Evolutionary conservation across 176 grass and related monocot genomes (phyloP).

Genomic region (Guadua angustifolia): DNA sequence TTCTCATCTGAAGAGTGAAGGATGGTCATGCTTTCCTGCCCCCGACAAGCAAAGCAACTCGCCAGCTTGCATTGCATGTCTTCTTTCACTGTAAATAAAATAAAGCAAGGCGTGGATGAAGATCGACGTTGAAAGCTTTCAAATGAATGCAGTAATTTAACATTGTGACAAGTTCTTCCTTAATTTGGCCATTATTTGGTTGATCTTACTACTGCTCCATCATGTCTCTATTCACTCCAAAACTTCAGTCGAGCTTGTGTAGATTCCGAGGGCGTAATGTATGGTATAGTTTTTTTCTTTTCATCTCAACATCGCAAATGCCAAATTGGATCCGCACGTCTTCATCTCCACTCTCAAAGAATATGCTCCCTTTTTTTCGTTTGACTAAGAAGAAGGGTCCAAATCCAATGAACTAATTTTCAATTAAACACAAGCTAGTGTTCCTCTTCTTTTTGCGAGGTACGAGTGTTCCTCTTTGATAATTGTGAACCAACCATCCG

Average conservation of each 20-base stretch:
- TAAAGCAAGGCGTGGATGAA: not conserved
- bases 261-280: not conserved
- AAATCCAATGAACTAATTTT: not conserved
- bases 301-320: not conserved
- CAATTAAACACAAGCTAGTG: not conserved
- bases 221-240: not conserved
- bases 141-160: not conserved
- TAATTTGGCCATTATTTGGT: not conserved
- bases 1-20: constrained; percentile 16
- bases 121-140: not conserved
- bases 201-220: not conserved
- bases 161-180: not conserved
- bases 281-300: too few relatives aligned
- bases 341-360: not conserved
- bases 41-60: constrained; percentile 34
- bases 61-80: not conserved
- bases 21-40: not conserved
- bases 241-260: not conserved
- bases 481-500: not conserved
- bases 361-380: not conserved
- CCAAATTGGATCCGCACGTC: not conserved
- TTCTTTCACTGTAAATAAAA: not conserved
- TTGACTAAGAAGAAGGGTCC: not conserved
- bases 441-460: not conserved
- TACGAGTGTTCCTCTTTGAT: not conserved